Conservation (phyloP, 768 basidiomycete species). For the Leccinum incarnatum region DNA sequence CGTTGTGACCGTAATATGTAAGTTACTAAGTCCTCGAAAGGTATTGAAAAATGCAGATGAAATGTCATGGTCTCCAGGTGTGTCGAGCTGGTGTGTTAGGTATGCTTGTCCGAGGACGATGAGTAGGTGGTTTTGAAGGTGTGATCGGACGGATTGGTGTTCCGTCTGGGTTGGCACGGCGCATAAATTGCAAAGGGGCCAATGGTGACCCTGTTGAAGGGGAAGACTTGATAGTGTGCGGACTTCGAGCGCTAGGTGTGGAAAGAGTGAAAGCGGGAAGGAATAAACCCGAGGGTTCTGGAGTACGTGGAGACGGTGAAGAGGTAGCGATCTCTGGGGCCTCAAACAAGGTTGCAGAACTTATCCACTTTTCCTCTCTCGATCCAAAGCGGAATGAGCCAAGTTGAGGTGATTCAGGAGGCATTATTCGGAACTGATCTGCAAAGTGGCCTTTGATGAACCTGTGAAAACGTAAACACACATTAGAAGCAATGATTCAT, state of each 20-base stretch:
- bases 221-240: constrained; percentile 47
- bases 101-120: constrained; percentile 41
- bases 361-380: constrained; percentile 82
- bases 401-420: constrained; percentile 55
- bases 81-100: constrained; percentile 48
- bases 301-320: constrained; percentile 54
- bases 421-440: constrained; percentile 71
- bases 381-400: constrained; percentile 38
- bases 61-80: constrained; percentile 62
- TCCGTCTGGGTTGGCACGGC: constrained; percentile 67
- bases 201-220: constrained; percentile 70
- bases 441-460: constrained; percentile 88
- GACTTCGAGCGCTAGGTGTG: constrained; percentile 45
- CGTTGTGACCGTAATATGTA: constrained; percentile 16
- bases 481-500: background rate
- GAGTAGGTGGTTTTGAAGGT: constrained; percentile 58
- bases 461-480: constrained; percentile 38
- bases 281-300: constrained; percentile 56
- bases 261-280: constrained; percentile 68
- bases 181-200: constrained; percentile 80
- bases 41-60: constrained; percentile 15
- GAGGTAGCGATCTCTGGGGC: constrained; percentile 38
- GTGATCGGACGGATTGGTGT: constrained; percentile 53
- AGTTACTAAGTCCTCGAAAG: constrained; percentile 6
- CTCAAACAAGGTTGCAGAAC: constrained; percentile 67